phyloP scores from a whole-genome alignment of 176 grass and related monocot species.

The Oryza australiensis region DNA sequence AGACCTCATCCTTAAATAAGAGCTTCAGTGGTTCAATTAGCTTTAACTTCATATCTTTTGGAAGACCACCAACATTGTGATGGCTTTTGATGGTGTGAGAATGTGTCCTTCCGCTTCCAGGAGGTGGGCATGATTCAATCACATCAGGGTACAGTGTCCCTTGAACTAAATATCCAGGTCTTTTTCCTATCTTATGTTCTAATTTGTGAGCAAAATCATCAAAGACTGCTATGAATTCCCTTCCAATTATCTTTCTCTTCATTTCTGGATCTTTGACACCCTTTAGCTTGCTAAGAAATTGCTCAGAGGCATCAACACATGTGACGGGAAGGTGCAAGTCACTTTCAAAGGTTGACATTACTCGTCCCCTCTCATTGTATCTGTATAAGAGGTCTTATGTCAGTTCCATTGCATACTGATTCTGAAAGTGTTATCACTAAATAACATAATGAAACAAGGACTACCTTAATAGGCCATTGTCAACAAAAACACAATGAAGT shows the following conservation, averaged over 20 bases:
- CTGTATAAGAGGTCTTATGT: constrained; percentile 35
- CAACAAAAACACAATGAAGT: constrained; percentile 92
- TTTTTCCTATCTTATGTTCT: constrained; percentile 60
- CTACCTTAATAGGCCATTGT: constrained; percentile 82
- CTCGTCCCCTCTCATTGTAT: constrained; percentile 77
- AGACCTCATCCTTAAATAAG: constrained; percentile 90
- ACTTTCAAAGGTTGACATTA: constrained; percentile 81
- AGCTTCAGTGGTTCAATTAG: constrained; percentile 88
- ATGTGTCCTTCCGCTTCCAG: constrained; percentile 74
- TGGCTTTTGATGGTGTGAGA: constrained; percentile 95
- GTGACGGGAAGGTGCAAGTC: constrained; percentile 82
- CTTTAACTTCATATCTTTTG: constrained; percentile 80
- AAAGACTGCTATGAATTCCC: constrained; percentile 83
- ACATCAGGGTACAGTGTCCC: constrained; percentile 93
- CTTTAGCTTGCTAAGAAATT: constrained; percentile 79
- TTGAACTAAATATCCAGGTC: constrained; percentile 72
- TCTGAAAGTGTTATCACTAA: not conserved
- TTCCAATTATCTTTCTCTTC: constrained; percentile 88
- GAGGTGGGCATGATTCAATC: constrained; percentile 89
- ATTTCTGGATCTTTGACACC: constrained; percentile 74
- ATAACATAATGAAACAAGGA: not conserved
- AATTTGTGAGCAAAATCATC: constrained; percentile 79
- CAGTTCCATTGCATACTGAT: not conserved
- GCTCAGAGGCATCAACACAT: constrained; percentile 72
- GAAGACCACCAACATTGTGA: constrained; percentile 90